A percentile compares a stretch with the other conserved stretches of the same genome.
phyloP scores from a whole-genome alignment of 1,284 basidiomycete genomes.

The Flammula alnicola region DNA sequence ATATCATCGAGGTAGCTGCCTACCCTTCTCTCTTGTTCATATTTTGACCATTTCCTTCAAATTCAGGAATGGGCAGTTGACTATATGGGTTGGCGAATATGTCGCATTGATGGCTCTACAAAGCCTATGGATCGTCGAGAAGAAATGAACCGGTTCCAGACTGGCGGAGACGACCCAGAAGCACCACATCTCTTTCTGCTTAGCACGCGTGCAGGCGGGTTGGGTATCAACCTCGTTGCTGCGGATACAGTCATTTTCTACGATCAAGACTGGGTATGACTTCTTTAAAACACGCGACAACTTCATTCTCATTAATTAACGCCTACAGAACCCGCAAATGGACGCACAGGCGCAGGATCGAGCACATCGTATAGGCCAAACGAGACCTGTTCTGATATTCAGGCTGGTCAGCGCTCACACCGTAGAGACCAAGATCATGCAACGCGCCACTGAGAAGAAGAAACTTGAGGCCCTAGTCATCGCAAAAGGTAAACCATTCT shows the following conservation, averaged over 20 bases:
- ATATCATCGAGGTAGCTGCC: conserved; percentile 81
- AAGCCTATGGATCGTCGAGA: conserved; percentile 78
- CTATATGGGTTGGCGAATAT: conserved; percentile 81
- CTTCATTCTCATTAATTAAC: conserved; percentile 10
- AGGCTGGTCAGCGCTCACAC: conserved; percentile 88
- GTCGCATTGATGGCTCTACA: conserved; percentile 90
- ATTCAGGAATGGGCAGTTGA: conserved; percentile 83
- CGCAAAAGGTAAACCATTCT: conserved; percentile 69
- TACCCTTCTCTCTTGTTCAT: conserved; percentile 1
- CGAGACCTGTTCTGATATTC: conserved; percentile 86
- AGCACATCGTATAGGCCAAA: conserved; percentile 96
- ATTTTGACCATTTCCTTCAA: conserved; percentile 3
- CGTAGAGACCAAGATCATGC: conserved; percentile 90
- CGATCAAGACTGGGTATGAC: conserved; percentile 89
- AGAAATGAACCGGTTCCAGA: conserved; percentile 88
- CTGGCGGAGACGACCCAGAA: conserved; percentile 63
- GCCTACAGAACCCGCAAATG: conserved; percentile 91
- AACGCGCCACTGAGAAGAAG: conserved; percentile 87
- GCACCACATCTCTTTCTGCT: conserved; percentile 87
- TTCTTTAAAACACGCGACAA: background rate
- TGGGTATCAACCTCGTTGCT: conserved; percentile 91
- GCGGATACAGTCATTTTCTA: conserved; percentile 97
- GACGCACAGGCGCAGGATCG: conserved; percentile 96
- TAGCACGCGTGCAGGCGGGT: conserved; percentile 90
- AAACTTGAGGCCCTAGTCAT: conserved; percentile 94